phyloP scores from a whole-genome alignment of 1,284 basidiomycete species.

The Tilletia indica region DNA sequence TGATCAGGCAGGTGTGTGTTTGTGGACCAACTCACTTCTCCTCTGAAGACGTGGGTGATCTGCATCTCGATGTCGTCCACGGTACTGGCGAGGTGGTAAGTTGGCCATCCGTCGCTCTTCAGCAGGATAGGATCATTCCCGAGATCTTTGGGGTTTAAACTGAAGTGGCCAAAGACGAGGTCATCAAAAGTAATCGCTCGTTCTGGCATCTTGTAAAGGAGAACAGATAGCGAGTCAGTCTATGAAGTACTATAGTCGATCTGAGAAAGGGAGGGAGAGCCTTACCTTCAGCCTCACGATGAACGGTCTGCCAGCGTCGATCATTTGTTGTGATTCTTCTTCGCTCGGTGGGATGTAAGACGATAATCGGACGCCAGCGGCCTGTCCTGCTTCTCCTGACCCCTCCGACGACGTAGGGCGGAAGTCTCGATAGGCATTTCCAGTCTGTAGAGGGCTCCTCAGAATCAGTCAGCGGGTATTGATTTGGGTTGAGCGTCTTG shows the following conservation, averaged over 20 bases:
- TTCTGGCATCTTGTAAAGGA: constrained; percentile 17
- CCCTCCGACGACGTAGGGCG: constrained; percentile 65
- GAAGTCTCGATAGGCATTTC: constrained; percentile 92
- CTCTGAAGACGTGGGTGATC: constrained; percentile 90
- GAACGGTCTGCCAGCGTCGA: constrained; percentile 72
- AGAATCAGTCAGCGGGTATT: too few species aligned
- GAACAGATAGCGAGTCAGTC: constrained; percentile 57
- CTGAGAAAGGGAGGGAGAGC: constrained; percentile 23
- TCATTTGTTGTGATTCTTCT: constrained; percentile 74
- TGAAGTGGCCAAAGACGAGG: constrained; percentile 19
- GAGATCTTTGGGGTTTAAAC: constrained; percentile 62
- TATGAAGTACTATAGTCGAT: constrained; percentile 61
- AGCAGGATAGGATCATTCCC: constrained; percentile 86
- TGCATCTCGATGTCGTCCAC: constrained; percentile 95
- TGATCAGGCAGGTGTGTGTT: background rate
- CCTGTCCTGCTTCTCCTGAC: background rate
- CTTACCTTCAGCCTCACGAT: constrained; percentile 83
- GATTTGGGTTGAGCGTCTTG: background rate
- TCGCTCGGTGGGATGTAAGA: constrained; percentile 72
- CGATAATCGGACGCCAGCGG: constrained; percentile 63
- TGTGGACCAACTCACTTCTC: constrained; percentile 63
- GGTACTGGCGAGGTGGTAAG: constrained; percentile 93
- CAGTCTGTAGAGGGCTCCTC: constrained; percentile 61
- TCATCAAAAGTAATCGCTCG: constrained; percentile 11
- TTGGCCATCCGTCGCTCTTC: constrained; percentile 89